Evolutionary conservation across 2,329 filamentous ascomycete species (phyloP).

Genomic region (Clonostachys sp.): DNA sequence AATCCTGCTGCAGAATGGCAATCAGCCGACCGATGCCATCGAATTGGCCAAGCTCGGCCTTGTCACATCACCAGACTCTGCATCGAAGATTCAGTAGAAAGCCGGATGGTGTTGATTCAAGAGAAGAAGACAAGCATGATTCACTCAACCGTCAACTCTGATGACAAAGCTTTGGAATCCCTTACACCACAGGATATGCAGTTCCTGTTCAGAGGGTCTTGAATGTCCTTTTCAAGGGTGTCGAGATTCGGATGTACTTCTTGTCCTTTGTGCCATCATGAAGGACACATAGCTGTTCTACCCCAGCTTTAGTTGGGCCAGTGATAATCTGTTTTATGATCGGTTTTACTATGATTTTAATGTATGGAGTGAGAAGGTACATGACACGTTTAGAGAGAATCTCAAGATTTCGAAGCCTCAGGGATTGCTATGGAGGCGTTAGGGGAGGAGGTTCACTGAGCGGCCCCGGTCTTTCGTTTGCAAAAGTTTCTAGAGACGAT

Average conservation of each 20-base stretch:
- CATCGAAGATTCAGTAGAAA: constrained; percentile 96
- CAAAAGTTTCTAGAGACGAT: too few relatives aligned
- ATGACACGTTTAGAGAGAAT: too few relatives aligned
- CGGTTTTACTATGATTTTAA: too few relatives aligned
- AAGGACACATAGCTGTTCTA: too few relatives aligned
- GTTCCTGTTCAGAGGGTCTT: constrained; percentile 76
- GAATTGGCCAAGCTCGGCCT: constrained; percentile 90
- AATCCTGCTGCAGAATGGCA: constrained; percentile 99
- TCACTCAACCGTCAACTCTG: constrained; percentile 91
- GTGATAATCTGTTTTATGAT: too few relatives aligned
- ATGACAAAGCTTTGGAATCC: constrained; percentile 85
- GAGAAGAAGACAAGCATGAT: constrained; percentile 99
- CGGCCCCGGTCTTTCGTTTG: too few relatives aligned
- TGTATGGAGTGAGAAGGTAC: too few relatives aligned
- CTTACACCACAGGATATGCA: constrained; percentile 89
- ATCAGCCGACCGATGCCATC: constrained; percentile 87
- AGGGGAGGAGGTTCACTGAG: too few relatives aligned
- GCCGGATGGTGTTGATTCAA: constrained; percentile 88
- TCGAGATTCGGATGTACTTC: background rate
- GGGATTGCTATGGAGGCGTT: too few relatives aligned
- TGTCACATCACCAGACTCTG: constrained; percentile 92
- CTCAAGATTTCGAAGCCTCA: too few relatives aligned
- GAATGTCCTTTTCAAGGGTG: background rate
- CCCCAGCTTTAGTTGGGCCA: too few relatives aligned
- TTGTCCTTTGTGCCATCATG: too few relatives aligned